Evolutionary conservation across 176 grass and related monocot genomes (phyloP), one percentile per base, ranked within the genome.

Genomic region (Puccinellia tenuiflora): DNA sequence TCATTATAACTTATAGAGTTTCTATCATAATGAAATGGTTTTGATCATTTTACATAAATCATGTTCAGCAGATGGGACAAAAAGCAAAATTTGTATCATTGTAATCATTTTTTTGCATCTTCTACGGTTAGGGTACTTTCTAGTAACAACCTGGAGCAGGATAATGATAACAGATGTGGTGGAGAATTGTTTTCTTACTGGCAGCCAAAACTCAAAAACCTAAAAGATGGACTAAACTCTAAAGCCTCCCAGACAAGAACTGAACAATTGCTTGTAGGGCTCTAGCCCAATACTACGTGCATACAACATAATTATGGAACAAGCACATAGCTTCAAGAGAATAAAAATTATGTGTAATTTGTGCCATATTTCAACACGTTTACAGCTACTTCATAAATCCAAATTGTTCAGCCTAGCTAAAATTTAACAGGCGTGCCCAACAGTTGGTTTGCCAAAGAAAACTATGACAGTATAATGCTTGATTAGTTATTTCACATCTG

Each of bases 401-500:
- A 82, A 55, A 59, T 57, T 57, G 24, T 9, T 55, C 3, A 28
- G 15, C 28, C 31, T 29, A 64, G 8, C 26, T 33, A 47, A 17
- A 61, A 30, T 42, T 33, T 21, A 79, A 48, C 28, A 34, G 34
- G 26, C 2, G 7, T 29, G 13, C 29, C 22, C 18, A 79, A 33
- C 28, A 79, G 16, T 62, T 54, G 4, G 46, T 53, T 81, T 67
- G 16, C 33, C 46, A 38, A 39, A 46, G 63, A 81, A 70, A 57
- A 57, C 35, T 56, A 42, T 2, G 5, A 72, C 18, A 57, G 35
- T 5, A 72, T 55, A 81, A 81, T 6, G 22, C 2, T 73, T n/a
- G 6, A 70, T 24, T 59, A n/a, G 22, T 46, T 72, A 43, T 42
- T 81, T 82, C 21, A 73, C 64, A 70, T 82, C 47, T 59, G 51